A percentile compares a stretch with the other conserved stretches of the same genome.
Evolutionary conservation across 176 grass and related monocot genomes (phyloP).

Genomic region (Aegilops speltoides): DNA sequence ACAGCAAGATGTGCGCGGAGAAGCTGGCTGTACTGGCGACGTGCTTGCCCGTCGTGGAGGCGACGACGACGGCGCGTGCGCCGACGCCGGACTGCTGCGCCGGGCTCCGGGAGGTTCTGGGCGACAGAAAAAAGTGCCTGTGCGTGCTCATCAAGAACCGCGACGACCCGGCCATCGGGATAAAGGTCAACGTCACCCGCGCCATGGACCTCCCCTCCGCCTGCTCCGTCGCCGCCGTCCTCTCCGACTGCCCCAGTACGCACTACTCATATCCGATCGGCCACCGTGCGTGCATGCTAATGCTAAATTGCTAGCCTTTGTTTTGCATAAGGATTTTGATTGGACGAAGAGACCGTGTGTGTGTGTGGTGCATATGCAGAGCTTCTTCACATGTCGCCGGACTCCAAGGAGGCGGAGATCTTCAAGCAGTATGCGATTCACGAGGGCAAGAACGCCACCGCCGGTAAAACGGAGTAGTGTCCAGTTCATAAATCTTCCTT

Average conservation of each 20-base stretch:
- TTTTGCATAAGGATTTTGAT: too few relatives aligned
- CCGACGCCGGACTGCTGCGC: constrained; percentile 85
- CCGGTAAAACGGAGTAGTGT: background rate
- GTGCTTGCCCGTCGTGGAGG: constrained; percentile 72
- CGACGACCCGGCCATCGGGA: constrained; percentile 62
- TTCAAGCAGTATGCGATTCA: constrained; percentile 50
- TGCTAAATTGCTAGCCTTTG: too few relatives aligned
- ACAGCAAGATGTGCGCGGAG: constrained; percentile 64
- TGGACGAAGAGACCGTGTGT: too few relatives aligned
- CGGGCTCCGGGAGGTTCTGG: constrained; percentile 49
- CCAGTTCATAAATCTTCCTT: too few relatives aligned
- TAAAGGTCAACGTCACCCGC: constrained; percentile 76
- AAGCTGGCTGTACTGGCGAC: constrained; percentile 63
- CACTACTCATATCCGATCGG: too few relatives aligned
- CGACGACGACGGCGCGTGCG: constrained; percentile 32
- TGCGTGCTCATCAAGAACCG: constrained; percentile 81
- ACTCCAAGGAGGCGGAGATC: constrained; percentile 52
- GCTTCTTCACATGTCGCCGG: constrained; percentile 33
- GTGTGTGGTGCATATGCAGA: constrained; percentile 10
- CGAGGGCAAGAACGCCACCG: constrained; percentile 27
- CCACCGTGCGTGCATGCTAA: too few relatives aligned
- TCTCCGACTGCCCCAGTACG: constrained; percentile 78
- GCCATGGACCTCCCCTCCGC: constrained; percentile 51
- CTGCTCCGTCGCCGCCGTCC: constrained; percentile 38
- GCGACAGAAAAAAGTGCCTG: constrained; percentile 55